These are phyloP conservation scores for Debaryomycetaceae sp. DNA, from an alignment of 1,139 yeast genomes.

Conservation along the genomic window DNA sequence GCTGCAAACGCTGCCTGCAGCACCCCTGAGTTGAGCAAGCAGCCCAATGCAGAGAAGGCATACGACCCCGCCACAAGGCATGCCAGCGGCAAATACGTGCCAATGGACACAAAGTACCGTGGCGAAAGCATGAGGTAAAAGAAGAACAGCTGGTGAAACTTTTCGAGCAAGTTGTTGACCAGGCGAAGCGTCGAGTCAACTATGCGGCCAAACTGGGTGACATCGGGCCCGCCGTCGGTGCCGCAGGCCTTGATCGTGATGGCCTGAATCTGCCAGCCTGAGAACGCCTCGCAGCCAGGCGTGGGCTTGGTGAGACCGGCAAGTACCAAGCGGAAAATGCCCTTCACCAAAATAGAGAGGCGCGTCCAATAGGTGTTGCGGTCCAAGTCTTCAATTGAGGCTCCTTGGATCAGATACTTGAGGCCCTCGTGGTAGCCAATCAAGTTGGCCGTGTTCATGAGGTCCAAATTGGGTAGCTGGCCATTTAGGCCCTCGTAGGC, in stretches of 20 bases:
- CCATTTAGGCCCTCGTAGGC: slow-evolving; percentile 90
- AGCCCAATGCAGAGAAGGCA: slow-evolving; percentile 65
- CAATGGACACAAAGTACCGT: slow-evolving; percentile 80
- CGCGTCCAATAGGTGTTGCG: slow-evolving; percentile 50
- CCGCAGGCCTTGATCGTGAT: slow-evolving; percentile 72
- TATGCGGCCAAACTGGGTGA: slow-evolving; percentile 88
- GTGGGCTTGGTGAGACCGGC: slow-evolving; percentile 58
- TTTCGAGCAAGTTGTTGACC: slow-evolving; percentile 87
- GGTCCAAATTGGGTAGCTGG: slow-evolving; percentile 88
- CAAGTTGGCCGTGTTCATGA: slow-evolving; percentile 73
- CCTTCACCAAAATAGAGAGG: slow-evolving; percentile 55
- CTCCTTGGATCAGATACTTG: slow-evolving; percentile 61
- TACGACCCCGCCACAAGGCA: slow-evolving; percentile 67
- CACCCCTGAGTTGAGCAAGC: slow-evolving; percentile 44
- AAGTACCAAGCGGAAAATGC: slow-evolving; percentile 62
- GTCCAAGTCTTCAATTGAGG: slow-evolving; percentile 42
- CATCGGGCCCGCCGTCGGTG: slow-evolving; percentile 57
- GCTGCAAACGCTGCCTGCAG: slow-evolving; percentile 17
- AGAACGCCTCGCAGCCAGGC: slow-evolving; percentile 83
- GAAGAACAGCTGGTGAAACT: slow-evolving; percentile 95
- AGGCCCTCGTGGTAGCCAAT: slow-evolving; percentile 74
- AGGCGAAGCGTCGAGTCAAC: slow-evolving; percentile 85
- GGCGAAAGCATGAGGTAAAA: slow-evolving; percentile 84
- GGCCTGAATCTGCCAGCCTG: slow-evolving; percentile 96
- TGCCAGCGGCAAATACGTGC: slow-evolving; percentile 88